Conservation (phyloP, 768 basidiomycete species). For the Cantharellus anzutake region DNA sequence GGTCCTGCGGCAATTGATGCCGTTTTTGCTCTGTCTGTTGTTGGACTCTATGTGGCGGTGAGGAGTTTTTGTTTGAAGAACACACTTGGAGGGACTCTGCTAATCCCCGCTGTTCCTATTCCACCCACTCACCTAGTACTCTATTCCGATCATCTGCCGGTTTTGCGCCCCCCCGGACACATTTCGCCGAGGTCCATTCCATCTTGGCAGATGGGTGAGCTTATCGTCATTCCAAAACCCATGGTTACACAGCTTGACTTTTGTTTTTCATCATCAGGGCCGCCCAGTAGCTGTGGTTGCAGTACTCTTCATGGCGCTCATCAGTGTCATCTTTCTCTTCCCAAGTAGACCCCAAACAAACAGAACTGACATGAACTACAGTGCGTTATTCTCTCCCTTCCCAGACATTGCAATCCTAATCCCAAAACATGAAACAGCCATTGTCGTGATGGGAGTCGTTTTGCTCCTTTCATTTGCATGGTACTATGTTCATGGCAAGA, state of each 20-base stretch:
- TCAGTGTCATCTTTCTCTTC: constrained; percentile 44
- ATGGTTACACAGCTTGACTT: too few relatives aligned
- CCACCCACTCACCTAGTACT: too few relatives aligned
- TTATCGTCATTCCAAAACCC: too few relatives aligned
- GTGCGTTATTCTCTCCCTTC: background rate
- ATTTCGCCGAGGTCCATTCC: too few relatives aligned
- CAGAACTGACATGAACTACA: constrained; percentile 44
- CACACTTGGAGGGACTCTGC: too few relatives aligned
- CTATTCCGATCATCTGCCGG: too few relatives aligned
- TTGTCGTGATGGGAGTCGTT: constrained; percentile 41
- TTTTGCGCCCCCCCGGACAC: too few relatives aligned
- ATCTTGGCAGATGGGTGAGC: too few relatives aligned
- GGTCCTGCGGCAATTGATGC: constrained; percentile 37
- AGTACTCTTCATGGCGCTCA: constrained; percentile 45
- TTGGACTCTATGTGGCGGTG: too few relatives aligned
- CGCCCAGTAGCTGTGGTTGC: constrained; percentile 34
- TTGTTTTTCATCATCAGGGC: constrained; percentile 19
- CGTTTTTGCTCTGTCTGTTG: constrained; percentile 21
- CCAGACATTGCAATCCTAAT: background rate
- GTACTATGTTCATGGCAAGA: constrained; percentile 31
- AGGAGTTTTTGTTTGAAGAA: too few relatives aligned
- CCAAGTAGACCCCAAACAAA: constrained; percentile 31
- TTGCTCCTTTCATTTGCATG: constrained; percentile 33
- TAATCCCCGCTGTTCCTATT: too few relatives aligned
- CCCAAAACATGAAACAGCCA: constrained; percentile 7